Base-by-base conservation (phyloP, 805 yeast genomes). In the Spathaspora hagerdaliae region DNA sequence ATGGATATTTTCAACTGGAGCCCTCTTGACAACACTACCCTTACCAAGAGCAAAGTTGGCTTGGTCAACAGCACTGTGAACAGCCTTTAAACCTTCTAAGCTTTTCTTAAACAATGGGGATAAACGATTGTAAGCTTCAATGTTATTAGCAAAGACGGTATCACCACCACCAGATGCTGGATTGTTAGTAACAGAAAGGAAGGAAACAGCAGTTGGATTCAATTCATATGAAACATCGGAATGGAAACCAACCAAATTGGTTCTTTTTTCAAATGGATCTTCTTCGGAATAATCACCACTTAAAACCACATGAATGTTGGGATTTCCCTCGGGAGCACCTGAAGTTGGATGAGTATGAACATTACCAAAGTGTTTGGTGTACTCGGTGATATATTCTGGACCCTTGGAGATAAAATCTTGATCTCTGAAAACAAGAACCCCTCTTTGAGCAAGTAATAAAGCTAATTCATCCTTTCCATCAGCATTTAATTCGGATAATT, bases 381-480 rank as follows among this genome's bases (percentile, higher is more conserved):
- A 66, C 29, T 67, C 65, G 27, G 58, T 56, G 27, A 60, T 59
- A 44, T 55, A 65, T 29, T 54, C 49, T 8, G 71, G 71, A 2
- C 69, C 69, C 29, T 64, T 57, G 15, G 47, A 41, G 39, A 77
- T 72, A 48, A 85, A 73, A 58, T 85, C 87, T 61, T 83, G 87
- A 52, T 79, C 73, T 56, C 83, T 73, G 58, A 83, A 81, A 2
- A 81, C 78, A 79, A 81, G 80, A 40, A 85, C 82, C 57, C 87
- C 88, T 57, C 83, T 69, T 56, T 81, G 79, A 24, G 85, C 89
- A 42, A 79, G 81, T 32, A 75, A 69, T 24, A 81, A 66, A 1
- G 90, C 88, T 48, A 85, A 69, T 54, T 85, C 91, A 53, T 85
- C 79, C 56, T 80, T 82, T 29, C 76, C 88, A 15, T 65, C 65